Base-by-base conservation (phyloP, 1,284 basidiomycete genomes). In the Ustilago shanxiensis region DNA sequence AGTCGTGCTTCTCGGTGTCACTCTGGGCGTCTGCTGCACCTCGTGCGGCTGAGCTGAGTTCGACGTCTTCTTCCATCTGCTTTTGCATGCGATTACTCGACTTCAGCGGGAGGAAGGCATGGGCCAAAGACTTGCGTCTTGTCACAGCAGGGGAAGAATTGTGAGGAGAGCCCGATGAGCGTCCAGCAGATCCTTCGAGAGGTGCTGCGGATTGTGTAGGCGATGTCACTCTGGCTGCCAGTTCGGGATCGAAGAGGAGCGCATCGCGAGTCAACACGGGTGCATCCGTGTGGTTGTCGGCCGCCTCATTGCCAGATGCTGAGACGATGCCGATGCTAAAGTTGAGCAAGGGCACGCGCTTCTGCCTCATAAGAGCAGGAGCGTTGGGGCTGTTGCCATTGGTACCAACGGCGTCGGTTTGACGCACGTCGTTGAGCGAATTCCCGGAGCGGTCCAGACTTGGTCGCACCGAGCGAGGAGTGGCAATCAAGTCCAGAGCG, bases 191-290 rank as follows among this genome's bases (percentile, higher is more conserved):
- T 5, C 37, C 54, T 7, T 62, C 55, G 28, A 51, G 18, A 35
- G 47, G 41, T 20, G 13, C 20, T 7, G 37, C 22, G 5, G 54
- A 20, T 24, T 26, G 39, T 2, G 63, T 47, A 6, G 67, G 56
- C 24, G 63, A 58, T 2, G 41, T 45, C 20, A 66, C 66, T 11
- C 62, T 39, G 1, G 63, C 60, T n/a, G 69, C 69, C 28, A 76
- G 56, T n/a, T 68, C 73, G 1, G 73, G 73, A 26, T 76, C 73
- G 31, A 76, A 76, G 16, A 72, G 68, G 52, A 76, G 52, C 9
- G 73, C 73, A n/a, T 76, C 69, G 6, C 69, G 65, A 45, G 73
- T 72, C 35, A 76, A 28, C 18, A 68, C 73, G 6, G 68, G 68
- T 6, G 57, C 44, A 24, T 65, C 58, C 9, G 41, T 28, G 11